phyloP scores from a whole-genome alignment of 2,329 filamentous ascomycete species.

The Proliferodiscus dingleyae region DNA sequence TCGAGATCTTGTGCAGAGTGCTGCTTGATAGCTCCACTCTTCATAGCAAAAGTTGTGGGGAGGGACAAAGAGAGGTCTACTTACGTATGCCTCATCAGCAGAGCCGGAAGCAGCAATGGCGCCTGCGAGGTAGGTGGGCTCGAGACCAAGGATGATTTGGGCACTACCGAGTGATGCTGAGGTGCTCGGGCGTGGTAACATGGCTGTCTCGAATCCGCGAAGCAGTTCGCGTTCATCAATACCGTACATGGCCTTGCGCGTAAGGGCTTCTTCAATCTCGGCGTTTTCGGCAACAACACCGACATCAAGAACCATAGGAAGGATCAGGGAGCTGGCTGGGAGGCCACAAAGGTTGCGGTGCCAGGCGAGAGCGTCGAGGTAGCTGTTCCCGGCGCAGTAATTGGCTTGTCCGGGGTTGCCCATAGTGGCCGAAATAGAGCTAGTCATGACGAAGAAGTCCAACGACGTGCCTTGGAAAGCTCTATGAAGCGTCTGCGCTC shows the following conservation, averaged over 20 bases:
- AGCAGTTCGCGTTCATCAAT: conserved; percentile 11
- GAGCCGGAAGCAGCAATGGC: not conserved
- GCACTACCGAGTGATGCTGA: not conserved
- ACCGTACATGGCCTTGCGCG: conserved; percentile 8
- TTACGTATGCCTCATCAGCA: conserved; percentile 21
- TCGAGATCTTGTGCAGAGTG: too few relatives aligned
- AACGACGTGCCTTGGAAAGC: conserved; percentile 16
- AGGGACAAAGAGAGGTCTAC: conserved; percentile 18
- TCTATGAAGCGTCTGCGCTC: conserved; percentile 13
- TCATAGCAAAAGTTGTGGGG: not conserved
- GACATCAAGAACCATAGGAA: conserved; percentile 34
- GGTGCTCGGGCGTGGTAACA: conserved; percentile 3
- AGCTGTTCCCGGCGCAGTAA: conserved; percentile 35
- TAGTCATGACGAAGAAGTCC: conserved; percentile 36
- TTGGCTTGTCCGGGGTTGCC: conserved; percentile 33
- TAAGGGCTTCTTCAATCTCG: conserved; percentile 5
- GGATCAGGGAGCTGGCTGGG: conserved; percentile 22
- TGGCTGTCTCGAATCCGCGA: conserved; percentile 23
- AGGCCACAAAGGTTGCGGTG: conserved; percentile 27
- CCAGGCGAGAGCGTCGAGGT: conserved; percentile 32
- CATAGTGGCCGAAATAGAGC: conserved; percentile 26
- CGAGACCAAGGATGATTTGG: conserved; percentile 27
- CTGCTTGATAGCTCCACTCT: conserved; percentile 13
- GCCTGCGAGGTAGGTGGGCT: conserved; percentile 13
- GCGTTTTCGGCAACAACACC: conserved; percentile 31